Conservation (phyloP, 768 basidiomycete genomes). For the Lyophyllum semitale region DNA sequence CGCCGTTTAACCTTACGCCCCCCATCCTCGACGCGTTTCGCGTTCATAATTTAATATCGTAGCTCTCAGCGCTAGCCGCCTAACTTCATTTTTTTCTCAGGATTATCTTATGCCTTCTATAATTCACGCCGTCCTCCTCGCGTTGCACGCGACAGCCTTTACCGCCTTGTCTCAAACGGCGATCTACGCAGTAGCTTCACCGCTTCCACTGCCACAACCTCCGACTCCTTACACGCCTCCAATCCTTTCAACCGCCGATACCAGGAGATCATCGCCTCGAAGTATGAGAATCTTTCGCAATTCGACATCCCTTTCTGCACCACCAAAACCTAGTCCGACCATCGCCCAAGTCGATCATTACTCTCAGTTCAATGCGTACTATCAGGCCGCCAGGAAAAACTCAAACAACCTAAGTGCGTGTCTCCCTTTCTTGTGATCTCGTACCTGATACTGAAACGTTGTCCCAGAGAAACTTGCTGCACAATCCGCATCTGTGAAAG, state of each 20-base stretch:
- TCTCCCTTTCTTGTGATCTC: background rate
- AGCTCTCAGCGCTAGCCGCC: conserved; percentile 29
- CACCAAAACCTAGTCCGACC: background rate
- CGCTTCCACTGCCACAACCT: conserved; percentile 33
- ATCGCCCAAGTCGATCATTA: background rate
- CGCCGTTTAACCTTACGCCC: conserved; percentile 9
- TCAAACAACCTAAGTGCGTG: conserved; percentile 31
- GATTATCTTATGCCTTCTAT: conserved; percentile 31
- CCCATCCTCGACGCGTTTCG: conserved; percentile 15
- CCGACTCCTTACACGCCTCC: conserved; percentile 20
- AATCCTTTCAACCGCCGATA: conserved; percentile 18
- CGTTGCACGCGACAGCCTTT: conserved; percentile 41
- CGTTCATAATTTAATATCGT: conserved; percentile 11
- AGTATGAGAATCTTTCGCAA: conserved; percentile 15
- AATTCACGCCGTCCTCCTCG: conserved; percentile 39
- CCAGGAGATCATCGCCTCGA: background rate
- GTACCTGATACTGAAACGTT: background rate
- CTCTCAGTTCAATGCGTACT: conserved; percentile 7
- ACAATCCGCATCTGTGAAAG: conserved; percentile 26
- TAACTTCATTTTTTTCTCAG: conserved; percentile 20
- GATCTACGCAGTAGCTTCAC: conserved; percentile 33
- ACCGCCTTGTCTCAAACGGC: conserved; percentile 29
- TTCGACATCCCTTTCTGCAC: background rate
- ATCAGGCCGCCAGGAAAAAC: conserved; percentile 13
- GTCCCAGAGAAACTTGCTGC: conserved; percentile 34